Conservation (phyloP, 2,329 filamentous ascomycete species). For the Aspergillus felis region DNA sequence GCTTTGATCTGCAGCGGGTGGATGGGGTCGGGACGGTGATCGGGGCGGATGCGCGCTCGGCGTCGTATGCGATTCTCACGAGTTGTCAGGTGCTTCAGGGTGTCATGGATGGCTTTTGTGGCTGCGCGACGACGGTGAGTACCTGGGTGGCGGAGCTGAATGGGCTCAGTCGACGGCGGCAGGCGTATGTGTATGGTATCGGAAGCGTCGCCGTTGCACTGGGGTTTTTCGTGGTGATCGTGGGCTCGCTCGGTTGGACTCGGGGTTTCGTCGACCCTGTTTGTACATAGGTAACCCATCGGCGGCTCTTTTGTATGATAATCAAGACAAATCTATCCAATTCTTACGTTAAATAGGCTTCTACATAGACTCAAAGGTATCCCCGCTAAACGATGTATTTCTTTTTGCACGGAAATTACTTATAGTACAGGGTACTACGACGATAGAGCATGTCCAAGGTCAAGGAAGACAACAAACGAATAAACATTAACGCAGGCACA, state of each 20-base stretch:
- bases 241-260: conserved; percentile 56
- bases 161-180: conserved; percentile 45
- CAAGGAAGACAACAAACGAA: conserved; percentile 10
- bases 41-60: conserved; percentile 38
- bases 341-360: too few species aligned
- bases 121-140: conserved; percentile 62
- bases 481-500: conserved; percentile 7
- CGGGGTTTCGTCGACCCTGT: conserved; percentile 32
- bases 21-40: conserved; percentile 42
- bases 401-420: conserved; percentile 33
- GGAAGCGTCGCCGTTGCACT: conserved; percentile 48
- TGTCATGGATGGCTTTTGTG: conserved; percentile 65
- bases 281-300: conserved; percentile 17
- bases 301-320: neutral
- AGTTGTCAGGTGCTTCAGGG: conserved; percentile 67
- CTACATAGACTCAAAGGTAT: conserved; percentile 1
- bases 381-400: conserved; percentile 27
- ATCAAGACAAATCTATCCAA: too few species aligned
- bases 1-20: conserved; percentile 73
- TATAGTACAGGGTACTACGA: conserved; percentile 37
- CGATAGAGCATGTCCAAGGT: conserved; percentile 26
- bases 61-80: conserved; percentile 22
- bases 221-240: conserved; percentile 49
- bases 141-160: conserved; percentile 63
- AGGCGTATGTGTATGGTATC: conserved; percentile 60